Conservation (phyloP, 352 stramenopile genomes). For the Aphanomyces cochlioides region DNA sequence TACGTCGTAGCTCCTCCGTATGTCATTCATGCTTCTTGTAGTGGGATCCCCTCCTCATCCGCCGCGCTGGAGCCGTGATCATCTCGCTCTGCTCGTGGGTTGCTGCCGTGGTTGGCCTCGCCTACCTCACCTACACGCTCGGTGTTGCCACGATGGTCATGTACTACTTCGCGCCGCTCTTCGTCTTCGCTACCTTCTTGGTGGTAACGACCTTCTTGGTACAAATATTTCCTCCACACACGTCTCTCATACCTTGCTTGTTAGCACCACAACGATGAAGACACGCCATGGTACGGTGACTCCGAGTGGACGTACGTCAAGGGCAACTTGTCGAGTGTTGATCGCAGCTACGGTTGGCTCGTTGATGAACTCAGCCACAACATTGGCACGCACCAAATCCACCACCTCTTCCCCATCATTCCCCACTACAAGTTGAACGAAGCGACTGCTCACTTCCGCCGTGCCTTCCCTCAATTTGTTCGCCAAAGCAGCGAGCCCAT, state of each 20-base stretch:
- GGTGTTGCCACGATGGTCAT: conserved; percentile 47
- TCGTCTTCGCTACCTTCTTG: conserved; percentile 73
- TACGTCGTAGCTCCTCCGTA: conserved; percentile 33
- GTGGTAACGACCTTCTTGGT: conserved; percentile 81
- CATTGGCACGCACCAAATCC: conserved; percentile 82
- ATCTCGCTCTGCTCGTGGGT: conserved; percentile 54
- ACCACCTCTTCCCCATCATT: conserved; percentile 86
- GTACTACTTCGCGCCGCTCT: conserved; percentile 76
- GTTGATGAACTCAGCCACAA: conserved; percentile 84
- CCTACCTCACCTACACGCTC: conserved; percentile 41
- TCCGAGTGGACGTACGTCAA: conserved; percentile 83
- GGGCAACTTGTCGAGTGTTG: conserved; percentile 74
- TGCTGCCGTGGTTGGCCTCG: conserved; percentile 38
- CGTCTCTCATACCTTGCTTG: not conserved
- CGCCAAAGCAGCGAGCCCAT: conserved; percentile 67
- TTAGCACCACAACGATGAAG: conserved; percentile 77
- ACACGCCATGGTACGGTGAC: conserved; percentile 78
- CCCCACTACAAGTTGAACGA: conserved; percentile 78
- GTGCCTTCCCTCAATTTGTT: conserved; percentile 71
- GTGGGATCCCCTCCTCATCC: conserved; percentile 65
- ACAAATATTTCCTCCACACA: conserved; percentile 14
- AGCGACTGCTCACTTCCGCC: conserved; percentile 56
- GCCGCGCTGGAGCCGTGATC: conserved; percentile 56
- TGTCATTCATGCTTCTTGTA: conserved; percentile 27
- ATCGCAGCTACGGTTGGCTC: conserved; percentile 71